Conservation (phyloP, 164 flowering plant species). For the Magnolia kwangsiensis region DNA sequence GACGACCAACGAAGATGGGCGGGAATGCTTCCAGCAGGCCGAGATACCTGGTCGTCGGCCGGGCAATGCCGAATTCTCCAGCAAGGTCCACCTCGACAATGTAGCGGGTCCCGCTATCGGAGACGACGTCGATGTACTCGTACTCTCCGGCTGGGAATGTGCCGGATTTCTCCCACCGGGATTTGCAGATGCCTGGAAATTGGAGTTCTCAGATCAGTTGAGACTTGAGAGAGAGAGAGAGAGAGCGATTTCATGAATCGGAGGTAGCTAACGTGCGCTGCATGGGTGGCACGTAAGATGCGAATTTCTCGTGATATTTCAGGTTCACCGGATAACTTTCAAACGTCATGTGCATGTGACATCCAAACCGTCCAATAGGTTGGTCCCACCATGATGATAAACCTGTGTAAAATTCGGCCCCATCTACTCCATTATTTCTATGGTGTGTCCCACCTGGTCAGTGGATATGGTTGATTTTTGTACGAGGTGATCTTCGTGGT, state of each 20-base stretch:
- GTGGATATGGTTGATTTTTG: too few relatives aligned
- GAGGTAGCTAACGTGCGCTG: too few relatives aligned
- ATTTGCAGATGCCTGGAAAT: slow-evolving; percentile 47
- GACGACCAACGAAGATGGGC: slow-evolving; percentile 40
- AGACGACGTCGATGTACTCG: slow-evolving; percentile 55
- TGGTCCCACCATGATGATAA: too few relatives aligned
- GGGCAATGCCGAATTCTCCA: slow-evolving; percentile 64
- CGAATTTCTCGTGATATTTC: too few relatives aligned
- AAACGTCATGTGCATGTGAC: too few relatives aligned
- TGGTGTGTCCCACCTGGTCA: too few relatives aligned
- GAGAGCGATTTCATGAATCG: background rate
- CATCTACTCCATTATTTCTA: too few relatives aligned
- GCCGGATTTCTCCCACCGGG: slow-evolving; percentile 53
- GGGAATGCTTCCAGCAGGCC: slow-evolving; percentile 37
- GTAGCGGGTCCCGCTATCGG: slow-evolving; percentile 28
- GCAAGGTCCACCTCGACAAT: slow-evolving; percentile 54
- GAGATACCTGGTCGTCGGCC: slow-evolving; percentile 45
- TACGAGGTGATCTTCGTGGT: too few relatives aligned
- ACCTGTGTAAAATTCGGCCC: too few relatives aligned
- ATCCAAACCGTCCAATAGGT: too few relatives aligned
- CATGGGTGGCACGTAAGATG: too few relatives aligned
- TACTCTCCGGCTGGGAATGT: slow-evolving; percentile 52
- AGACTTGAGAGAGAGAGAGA: background rate
- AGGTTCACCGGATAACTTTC: too few relatives aligned
- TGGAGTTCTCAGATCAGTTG: background rate